These are phyloP conservation scores for Datisca glomerata DNA, from an alignment of 306 rosid genomes.

Conservation along the genomic window DNA sequence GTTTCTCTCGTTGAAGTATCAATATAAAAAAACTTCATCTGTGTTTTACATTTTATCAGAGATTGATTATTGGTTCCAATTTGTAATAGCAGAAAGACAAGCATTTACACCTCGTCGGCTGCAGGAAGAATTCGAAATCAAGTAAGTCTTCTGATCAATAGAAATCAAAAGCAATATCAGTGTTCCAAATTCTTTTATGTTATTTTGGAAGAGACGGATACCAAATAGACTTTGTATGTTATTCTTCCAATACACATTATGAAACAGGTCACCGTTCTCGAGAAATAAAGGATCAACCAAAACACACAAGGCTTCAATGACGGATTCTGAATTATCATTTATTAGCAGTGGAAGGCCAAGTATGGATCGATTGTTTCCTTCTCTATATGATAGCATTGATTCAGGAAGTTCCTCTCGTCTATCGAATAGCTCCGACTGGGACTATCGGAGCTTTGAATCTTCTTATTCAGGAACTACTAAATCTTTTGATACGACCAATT, in stretches of 20 bases:
- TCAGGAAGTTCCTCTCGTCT: conserved; percentile 18
- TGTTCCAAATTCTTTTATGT: not conserved
- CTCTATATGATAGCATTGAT: conserved; percentile 26
- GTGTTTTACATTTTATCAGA: no score
- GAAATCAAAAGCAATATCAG: not conserved
- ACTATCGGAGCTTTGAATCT: conserved; percentile 26
- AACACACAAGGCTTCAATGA: conserved; percentile 21
- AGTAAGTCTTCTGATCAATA: conserved; percentile 23
- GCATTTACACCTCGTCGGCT: not conserved
- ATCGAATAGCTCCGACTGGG: conserved; percentile 41
- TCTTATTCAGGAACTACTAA: conserved; percentile 27
- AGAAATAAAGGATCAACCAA: no score
- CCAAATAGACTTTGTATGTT: conserved; percentile 6
- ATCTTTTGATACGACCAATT: conserved; percentile 24
- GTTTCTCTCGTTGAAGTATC: not conserved
- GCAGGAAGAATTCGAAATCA: conserved; percentile 31
- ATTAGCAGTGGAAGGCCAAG: conserved; percentile 63
- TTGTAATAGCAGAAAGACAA: no score
- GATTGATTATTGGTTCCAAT: no score
- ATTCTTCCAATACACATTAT: no score
- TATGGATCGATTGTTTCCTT: conserved; percentile 29
- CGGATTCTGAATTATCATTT: conserved; percentile 59
- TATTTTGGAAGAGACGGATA: not conserved
- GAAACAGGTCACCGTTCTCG: conserved; percentile 74
- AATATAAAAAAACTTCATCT: no score